phyloP scores from a whole-genome alignment of 495 filamentous ascomycete species.

The Evernia prunastri region DNA sequence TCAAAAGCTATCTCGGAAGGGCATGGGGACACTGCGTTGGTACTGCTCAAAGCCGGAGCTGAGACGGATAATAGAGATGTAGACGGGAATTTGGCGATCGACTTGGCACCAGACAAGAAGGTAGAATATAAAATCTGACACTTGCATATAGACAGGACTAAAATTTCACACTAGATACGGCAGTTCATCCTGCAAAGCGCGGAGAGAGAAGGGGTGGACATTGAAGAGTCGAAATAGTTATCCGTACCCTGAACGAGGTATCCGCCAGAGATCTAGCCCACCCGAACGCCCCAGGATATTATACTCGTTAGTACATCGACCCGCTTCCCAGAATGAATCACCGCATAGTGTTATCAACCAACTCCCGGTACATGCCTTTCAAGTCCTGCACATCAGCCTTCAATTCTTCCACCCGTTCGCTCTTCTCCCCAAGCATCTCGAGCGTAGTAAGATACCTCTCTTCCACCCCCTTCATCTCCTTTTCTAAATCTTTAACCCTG shows the following conservation, averaged over 20 bases:
- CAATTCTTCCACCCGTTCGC: slow-evolving; percentile 86
- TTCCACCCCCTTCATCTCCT: slow-evolving; percentile 49
- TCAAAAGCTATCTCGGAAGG: slow-evolving; percentile 67
- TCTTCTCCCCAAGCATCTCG: slow-evolving; percentile 96
- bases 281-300: not conserved
- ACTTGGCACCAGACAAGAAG: slow-evolving; percentile 77
- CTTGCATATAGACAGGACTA: not conserved
- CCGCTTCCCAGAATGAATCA: slow-evolving; percentile 30
- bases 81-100: slow-evolving; percentile 67
- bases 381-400: slow-evolving; percentile 82
- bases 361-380: slow-evolving; percentile 89
- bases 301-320: not conserved
- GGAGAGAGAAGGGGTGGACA: slow-evolving; percentile 79
- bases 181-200: slow-evolving; percentile 74
- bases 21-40: slow-evolving; percentile 80
- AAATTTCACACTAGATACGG: slow-evolving; percentile 45
- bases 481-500: slow-evolving; percentile 58
- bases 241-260: not conserved
- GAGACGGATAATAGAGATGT: slow-evolving; percentile 71
- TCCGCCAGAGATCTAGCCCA: slow-evolving; percentile 3
- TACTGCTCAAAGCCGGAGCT: slow-evolving; percentile 76
- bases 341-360: slow-evolving; percentile 78
- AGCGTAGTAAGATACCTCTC: slow-evolving; percentile 80
- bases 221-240: slow-evolving; percentile 2
- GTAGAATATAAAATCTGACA: slow-evolving; percentile 34